Evolutionary conservation across 2,329 filamentous ascomycete species (phyloP).

Genomic region (Neofusicoccum umdonicola): DNA sequence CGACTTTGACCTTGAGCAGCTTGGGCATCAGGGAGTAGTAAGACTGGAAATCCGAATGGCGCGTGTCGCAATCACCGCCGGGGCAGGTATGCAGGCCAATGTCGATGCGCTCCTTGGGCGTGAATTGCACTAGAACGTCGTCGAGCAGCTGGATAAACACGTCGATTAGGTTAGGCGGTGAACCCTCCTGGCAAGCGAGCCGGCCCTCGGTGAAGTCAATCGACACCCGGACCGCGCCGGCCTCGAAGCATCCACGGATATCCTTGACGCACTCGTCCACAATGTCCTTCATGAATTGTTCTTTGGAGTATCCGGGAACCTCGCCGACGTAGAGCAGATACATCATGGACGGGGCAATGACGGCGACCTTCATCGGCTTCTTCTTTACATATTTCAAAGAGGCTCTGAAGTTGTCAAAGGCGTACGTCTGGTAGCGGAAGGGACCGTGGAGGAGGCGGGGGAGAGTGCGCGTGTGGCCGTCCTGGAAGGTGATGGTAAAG

Average conservation of each 20-base stretch:
- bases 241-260: constrained; percentile 12
- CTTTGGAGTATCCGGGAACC: constrained; percentile 13
- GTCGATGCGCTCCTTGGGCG: constrained; percentile 7
- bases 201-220: constrained; percentile 18
- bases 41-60: constrained; percentile 15
- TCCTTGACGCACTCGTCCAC: constrained; percentile 16
- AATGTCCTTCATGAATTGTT: constrained; percentile 15
- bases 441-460: constrained; percentile 11
- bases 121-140: constrained; percentile 12
- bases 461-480: constrained; percentile 15
- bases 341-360: constrained; percentile 17
- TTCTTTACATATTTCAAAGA: background rate
- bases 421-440: constrained; percentile 16
- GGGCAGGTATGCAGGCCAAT: constrained; percentile 16
- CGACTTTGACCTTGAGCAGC: constrained; percentile 11
- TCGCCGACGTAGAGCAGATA: constrained; percentile 16
- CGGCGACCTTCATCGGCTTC: constrained; percentile 14
- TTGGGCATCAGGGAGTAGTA: constrained; percentile 14
- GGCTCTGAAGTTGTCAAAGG: constrained; percentile 4
- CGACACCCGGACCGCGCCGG: constrained; percentile 13
- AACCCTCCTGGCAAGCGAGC: constrained; percentile 13
- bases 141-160: constrained; percentile 11
- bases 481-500: constrained; percentile 15
- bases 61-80: constrained; percentile 13
- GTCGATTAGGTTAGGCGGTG: constrained; percentile 14